A percentile compares a stretch with the other conserved stretches of the same genome.
Evolutionary conservation across 306 rosid genomes (phyloP).

Genomic region (Begonia peltatifolia): DNA sequence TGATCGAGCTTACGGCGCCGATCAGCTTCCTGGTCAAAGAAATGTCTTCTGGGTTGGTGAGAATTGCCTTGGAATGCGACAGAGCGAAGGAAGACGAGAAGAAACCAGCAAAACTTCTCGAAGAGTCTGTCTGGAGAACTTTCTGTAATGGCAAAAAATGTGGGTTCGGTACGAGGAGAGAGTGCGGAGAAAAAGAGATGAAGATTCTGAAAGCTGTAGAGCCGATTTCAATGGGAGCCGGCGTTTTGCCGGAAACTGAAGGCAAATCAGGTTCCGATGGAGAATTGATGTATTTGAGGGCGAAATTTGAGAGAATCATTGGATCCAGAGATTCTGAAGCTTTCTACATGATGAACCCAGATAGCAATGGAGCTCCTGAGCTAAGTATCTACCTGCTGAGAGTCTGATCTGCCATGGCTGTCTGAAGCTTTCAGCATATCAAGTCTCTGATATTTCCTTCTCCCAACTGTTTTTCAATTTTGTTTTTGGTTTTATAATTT

Average conservation of each 20-base stretch:
- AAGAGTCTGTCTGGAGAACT: constrained; percentile 80
- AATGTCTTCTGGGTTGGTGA: constrained; percentile 94
- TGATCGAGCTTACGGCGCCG: constrained; percentile 86
- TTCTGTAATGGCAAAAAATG: constrained; percentile 85
- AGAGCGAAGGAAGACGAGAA: constrained; percentile 36
- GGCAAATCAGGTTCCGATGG: constrained; percentile 21
- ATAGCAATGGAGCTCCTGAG: constrained; percentile 98
- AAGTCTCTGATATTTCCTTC: too few relatives aligned
- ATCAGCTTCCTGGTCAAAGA: constrained; percentile 76
- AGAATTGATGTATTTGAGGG: constrained; percentile 89
- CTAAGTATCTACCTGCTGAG: constrained; percentile 94
- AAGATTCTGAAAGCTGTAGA: constrained; percentile 76
- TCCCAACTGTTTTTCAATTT: constrained; percentile 1
- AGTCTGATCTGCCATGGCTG: constrained; percentile 29
- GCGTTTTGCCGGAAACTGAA: constrained; percentile 51
- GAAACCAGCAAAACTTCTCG: constrained; percentile 24
- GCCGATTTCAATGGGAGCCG: constrained; percentile 96
- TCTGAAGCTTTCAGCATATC: too few relatives aligned
- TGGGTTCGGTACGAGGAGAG: constrained; percentile 77
- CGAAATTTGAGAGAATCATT: constrained; percentile 92
- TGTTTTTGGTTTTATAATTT: constrained; percentile 1
- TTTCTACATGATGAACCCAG: constrained; percentile 99
- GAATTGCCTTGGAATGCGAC: constrained; percentile 92
- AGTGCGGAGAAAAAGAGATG: constrained; percentile 78
- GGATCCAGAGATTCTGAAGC: constrained; percentile 99